These are phyloP conservation scores for Colletotrichum lini DNA, from an alignment of 2,329 filamentous ascomycete species.

Conservation along the genomic window DNA sequence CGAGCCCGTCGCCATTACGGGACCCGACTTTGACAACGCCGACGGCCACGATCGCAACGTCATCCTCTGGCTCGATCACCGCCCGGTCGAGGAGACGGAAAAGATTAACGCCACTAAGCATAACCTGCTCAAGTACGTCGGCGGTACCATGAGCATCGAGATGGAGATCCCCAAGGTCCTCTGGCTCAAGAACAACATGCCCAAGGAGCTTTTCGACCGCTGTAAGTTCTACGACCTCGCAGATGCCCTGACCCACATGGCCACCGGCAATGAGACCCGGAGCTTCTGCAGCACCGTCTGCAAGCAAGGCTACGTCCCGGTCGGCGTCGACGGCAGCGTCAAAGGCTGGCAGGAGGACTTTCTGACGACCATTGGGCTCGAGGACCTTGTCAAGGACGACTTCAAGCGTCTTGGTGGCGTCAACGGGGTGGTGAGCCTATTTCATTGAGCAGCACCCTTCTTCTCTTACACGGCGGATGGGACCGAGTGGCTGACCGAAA, in stretches of 20 bases:
- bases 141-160: constrained; percentile 98
- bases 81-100: constrained; percentile 89
- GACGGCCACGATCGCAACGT: constrained; percentile 91
- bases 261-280: constrained; percentile 90
- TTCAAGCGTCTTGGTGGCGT: constrained; percentile 96
- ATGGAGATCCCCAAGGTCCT: constrained; percentile 99
- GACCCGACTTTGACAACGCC: constrained; percentile 82
- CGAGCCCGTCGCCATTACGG: constrained; percentile 91
- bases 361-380: constrained; percentile 86
- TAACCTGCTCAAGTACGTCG: constrained; percentile 94
- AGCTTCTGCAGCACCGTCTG: constrained; percentile 98
- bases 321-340: constrained; percentile 96
- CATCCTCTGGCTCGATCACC: constrained; percentile 97
- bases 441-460: constrained; percentile 51
- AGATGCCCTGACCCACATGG: constrained; percentile 93
- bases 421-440: constrained; percentile 87
- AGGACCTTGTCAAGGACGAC: constrained; percentile 85
- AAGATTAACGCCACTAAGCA: constrained; percentile 95
- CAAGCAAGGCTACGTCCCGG: constrained; percentile 96
- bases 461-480: constrained; percentile 24
- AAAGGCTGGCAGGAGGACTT: constrained; percentile 99
- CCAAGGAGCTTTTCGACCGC: constrained; percentile 86
- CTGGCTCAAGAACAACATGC: constrained; percentile 99
- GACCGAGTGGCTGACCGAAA: constrained; percentile 43
- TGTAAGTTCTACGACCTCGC: constrained; percentile 98